These are phyloP conservation scores for Myriosclerotinia scirpicola DNA, from an alignment of 2,329 filamentous ascomycete species.

Conservation along the genomic window DNA sequence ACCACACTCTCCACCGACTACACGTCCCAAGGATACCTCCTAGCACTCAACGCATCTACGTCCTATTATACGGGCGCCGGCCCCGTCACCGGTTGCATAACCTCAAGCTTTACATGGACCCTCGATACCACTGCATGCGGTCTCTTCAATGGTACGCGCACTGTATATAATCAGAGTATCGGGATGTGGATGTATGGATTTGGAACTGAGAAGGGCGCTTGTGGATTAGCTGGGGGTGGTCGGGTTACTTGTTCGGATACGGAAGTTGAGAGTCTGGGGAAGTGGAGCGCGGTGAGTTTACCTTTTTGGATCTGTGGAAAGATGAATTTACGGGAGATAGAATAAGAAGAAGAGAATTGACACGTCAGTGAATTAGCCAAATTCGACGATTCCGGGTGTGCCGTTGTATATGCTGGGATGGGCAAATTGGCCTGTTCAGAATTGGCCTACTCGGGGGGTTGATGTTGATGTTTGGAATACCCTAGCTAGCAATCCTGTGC, in stretches of 20 bases:
- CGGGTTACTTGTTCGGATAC: conserved; percentile 1
- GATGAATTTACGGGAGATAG: background rate
- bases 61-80: conserved; percentile 11
- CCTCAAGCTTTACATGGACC: conserved; percentile 14
- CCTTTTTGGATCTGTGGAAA: too few relatives aligned
- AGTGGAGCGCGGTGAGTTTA: conserved; percentile 12
- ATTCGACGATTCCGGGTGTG: conserved; percentile 2
- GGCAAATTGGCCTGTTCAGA: conserved; percentile 17
- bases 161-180: conserved; percentile 1
- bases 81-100: conserved; percentile 7
- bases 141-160: conserved; percentile 8
- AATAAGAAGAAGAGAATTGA: background rate
- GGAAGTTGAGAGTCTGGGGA: background rate
- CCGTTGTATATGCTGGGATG: conserved; percentile 18
- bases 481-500: conserved; percentile 8
- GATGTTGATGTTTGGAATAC: conserved; percentile 21
- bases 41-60: conserved; percentile 10
- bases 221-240: background rate
- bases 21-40: conserved; percentile 2
- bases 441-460: conserved; percentile 1
- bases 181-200: conserved; percentile 19
- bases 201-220: background rate
- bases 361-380: background rate
- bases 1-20: background rate
- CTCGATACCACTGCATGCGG: conserved; percentile 4